Percentiles rank a stretch among this genome's conserved stretches.
Evolutionary conservation across 805 yeast genomes (phyloP).

Genomic region (Suhomyces sp.): DNA sequence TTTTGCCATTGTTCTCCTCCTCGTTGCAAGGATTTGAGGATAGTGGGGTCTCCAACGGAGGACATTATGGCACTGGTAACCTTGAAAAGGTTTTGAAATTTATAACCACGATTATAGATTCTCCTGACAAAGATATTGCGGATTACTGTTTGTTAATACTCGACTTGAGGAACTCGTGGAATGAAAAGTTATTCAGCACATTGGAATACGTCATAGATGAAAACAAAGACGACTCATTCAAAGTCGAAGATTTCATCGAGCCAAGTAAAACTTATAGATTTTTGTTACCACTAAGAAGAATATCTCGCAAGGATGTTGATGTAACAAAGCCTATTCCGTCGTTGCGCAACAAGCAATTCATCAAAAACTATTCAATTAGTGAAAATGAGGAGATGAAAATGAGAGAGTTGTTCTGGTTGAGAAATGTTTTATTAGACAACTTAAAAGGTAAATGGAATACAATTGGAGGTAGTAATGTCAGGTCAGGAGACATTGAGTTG

Average conservation of each 20-base stretch:
- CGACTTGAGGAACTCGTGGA: conserved; percentile 83
- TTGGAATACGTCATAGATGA: conserved; percentile 29
- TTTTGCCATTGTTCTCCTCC: conserved; percentile 52
- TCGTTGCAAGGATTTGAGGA: conserved; percentile 17
- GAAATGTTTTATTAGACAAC: conserved; percentile 58
- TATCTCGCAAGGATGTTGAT: conserved; percentile 40
- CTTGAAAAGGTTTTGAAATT: conserved; percentile 28
- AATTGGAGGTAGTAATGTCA: conserved; percentile 10
- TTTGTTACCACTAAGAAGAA: conserved; percentile 66
- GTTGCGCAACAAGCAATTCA: conserved; percentile 64
- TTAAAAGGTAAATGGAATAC: conserved; percentile 67
- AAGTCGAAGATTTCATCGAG: conserved; percentile 26
- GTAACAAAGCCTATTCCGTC: conserved; percentile 64
- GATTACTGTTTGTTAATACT: conserved; percentile 64
- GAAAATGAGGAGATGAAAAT: conserved; percentile 55
- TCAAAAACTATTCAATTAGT: conserved; percentile 52
- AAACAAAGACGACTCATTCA: conserved; percentile 15
- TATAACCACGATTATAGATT: conserved; percentile 21
- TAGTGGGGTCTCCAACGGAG: background rate
- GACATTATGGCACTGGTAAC: conserved; percentile 7
- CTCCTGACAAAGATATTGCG: conserved; percentile 29
- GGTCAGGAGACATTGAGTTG: conserved; percentile 61
- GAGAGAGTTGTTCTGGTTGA: conserved; percentile 76
- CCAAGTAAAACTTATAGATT: conserved; percentile 46
- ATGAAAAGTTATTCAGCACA: conserved; percentile 40